These are phyloP conservation scores for Echium plantagineum DNA, from an alignment of 257 asterid species.

Conservation along the genomic window DNA sequence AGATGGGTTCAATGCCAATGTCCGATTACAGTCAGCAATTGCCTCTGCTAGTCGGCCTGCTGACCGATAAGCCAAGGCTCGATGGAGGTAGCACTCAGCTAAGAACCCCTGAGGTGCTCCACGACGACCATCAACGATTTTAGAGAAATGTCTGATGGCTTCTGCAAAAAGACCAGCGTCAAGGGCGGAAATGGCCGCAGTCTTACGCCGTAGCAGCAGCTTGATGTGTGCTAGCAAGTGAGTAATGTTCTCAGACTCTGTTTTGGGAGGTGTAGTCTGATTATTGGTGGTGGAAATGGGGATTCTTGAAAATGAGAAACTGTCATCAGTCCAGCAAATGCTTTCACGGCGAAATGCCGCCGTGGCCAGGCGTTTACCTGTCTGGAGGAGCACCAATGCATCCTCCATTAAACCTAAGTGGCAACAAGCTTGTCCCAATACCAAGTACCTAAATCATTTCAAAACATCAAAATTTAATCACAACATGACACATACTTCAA, in stretches of 20 bases:
- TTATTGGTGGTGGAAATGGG: conserved; percentile 23
- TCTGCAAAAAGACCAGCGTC: conserved; percentile 56
- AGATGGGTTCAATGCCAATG: conserved; percentile 77
- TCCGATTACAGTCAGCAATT: conserved; percentile 46
- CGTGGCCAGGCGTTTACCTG: conserved; percentile 82
- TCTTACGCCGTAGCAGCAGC: conserved; percentile 53
- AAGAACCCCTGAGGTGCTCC: conserved; percentile 61
- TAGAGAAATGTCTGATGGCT: conserved; percentile 56
- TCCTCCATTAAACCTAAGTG: conserved; percentile 93
- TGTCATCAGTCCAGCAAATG: conserved; percentile 74
- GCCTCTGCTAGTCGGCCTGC: conserved; percentile 55
- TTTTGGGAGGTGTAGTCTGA: conserved; percentile 21
- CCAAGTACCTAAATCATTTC: conserved; percentile 44
- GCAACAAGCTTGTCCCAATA: conserved; percentile 89
- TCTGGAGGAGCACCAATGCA: conserved; percentile 81
- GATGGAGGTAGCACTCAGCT: conserved; percentile 48
- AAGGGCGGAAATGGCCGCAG: conserved; percentile 58
- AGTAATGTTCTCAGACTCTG: conserved; percentile 38
- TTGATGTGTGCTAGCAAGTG: conserved; percentile 52
- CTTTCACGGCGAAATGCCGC: conserved; percentile 90
- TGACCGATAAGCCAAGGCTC: conserved; percentile 49
- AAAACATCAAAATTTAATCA: conserved; percentile 3
- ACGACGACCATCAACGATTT: conserved; percentile 51
- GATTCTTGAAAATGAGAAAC: conserved; percentile 45
- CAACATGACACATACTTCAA: background rate